These are phyloP conservation scores for Fusarium papillatum DNA, from an alignment of 2,329 filamentous ascomycete genomes.

Conservation along the genomic window DNA sequence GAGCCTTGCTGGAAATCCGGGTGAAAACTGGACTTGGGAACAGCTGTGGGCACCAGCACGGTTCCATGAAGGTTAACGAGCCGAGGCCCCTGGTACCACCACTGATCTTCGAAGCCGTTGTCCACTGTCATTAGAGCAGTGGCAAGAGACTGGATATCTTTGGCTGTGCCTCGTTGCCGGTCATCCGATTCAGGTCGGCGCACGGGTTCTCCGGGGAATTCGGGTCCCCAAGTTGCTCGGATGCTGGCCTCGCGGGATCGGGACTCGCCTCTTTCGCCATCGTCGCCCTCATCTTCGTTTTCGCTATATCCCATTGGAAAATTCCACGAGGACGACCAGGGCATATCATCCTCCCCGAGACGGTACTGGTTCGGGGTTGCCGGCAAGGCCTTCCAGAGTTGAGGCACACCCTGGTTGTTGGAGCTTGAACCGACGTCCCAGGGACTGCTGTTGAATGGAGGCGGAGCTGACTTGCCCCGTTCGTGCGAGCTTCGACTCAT, in stretches of 20 bases:
- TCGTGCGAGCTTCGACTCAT: constrained; percentile 51
- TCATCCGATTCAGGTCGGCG: constrained; percentile 47
- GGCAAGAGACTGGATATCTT: constrained; percentile 63
- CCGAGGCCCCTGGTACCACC: constrained; percentile 65
- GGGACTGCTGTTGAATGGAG: constrained; percentile 60
- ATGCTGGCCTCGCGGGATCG: constrained; percentile 27
- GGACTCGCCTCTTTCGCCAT: constrained; percentile 1
- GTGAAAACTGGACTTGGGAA: constrained; percentile 25
- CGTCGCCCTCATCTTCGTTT: constrained; percentile 16
- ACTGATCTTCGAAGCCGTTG: constrained; percentile 70
- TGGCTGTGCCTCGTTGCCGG: constrained; percentile 34
- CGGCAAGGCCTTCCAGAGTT: constrained; percentile 60
- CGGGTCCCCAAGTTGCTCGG: constrained; percentile 37
- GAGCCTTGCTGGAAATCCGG: constrained; percentile 26
- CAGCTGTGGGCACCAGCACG: constrained; percentile 31
- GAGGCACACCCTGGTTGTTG: constrained; percentile 30
- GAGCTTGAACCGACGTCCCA: constrained; percentile 57
- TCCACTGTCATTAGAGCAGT: constrained; percentile 69
- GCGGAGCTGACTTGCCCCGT: constrained; percentile 63
- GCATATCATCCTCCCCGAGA: constrained; percentile 62
- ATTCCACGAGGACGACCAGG: constrained; percentile 59
- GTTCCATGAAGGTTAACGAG: constrained; percentile 42
- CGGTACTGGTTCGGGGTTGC: constrained; percentile 49
- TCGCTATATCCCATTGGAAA: constrained; percentile 42
- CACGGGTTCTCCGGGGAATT: constrained; percentile 18